Evolutionary conservation across 2,329 filamentous ascomycete genomes (phyloP).

Genomic region (Fusarium protoensiforme): DNA sequence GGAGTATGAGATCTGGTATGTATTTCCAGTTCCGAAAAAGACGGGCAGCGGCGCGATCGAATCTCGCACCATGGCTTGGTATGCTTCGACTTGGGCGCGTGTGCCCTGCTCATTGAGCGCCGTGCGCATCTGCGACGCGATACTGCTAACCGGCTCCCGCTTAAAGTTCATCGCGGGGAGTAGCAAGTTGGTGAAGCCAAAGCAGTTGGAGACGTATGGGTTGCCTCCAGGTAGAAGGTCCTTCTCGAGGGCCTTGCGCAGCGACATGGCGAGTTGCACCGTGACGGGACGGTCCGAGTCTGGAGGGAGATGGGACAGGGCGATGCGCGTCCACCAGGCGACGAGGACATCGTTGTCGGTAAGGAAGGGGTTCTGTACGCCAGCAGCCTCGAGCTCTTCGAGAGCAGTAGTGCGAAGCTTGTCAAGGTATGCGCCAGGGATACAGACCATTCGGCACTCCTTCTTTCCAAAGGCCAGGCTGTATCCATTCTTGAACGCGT

Average conservation of each 20-base stretch:
- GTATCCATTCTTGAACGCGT: conserved; percentile 13
- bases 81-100: conserved; percentile 13
- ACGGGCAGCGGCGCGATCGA: conserved; percentile 1
- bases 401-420: not conserved
- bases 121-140: not conserved
- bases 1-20: not conserved
- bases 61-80: conserved; percentile 19
- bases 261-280: not conserved
- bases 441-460: conserved; percentile 24
- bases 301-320: not conserved
- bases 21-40: not conserved
- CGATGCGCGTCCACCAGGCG: conserved; percentile 23
- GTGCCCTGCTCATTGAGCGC: conserved; percentile 10
- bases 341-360: conserved; percentile 21
- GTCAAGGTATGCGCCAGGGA: not conserved
- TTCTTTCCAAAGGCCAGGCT: conserved; percentile 3
- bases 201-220: not conserved
- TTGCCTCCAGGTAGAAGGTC: not conserved
- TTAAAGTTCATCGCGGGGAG: not conserved
- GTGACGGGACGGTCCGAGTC: not conserved
- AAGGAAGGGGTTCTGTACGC: conserved; percentile 4
- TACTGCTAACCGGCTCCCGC: not conserved
- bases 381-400: not conserved
- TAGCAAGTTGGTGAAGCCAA: not conserved
- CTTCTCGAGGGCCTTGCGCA: not conserved